Base-by-base conservation (phyloP, 1,284 basidiomycete species). In the Irpex sp. region DNA sequence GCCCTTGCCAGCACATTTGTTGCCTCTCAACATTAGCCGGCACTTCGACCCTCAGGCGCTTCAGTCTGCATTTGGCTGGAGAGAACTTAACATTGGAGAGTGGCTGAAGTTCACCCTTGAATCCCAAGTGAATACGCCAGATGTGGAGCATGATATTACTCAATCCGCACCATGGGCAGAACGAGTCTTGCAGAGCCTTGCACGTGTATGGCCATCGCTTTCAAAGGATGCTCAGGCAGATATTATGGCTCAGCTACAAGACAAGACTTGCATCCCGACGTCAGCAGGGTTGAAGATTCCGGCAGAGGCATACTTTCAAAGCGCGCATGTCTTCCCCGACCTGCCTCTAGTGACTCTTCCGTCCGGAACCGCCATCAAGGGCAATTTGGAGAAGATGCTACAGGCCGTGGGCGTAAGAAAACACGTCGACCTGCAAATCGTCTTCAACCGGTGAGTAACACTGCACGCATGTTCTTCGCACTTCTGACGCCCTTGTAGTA, bases 381-480 rank as follows among this genome's bases (percentile, higher is more conserved):
- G 91, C 1, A 78, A 81, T 13, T 72, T 95, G 66, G 94, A 97
- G 70, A 90, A 87, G 68, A 75, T 98, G 26, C 76, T 99, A 4
- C 80, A 87, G 31, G 84, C 83, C 0, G 78, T 98, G 0, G 95
- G 94, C 7, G 94, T 98, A 8, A 85, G 95, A 21, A 92, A 90
- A 69, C 96, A 98, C 68, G 95, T 98, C 9, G 93, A 97, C 62
- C 80, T 97, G 1, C 93, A 96, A 72, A 79, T 95, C 3, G 81
- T 95, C n/a, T 96, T 95, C 70, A 84, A 88, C 64, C 81, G 92
- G 89, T 92, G 63, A 63, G 80, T 68, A 9, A 1, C 13, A 26
- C 49, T 35, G 9, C 8, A 55, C n/a, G n/a, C 9, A 9, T 31
- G 26, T 21, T 55, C 11, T 55, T 15, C 31, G 1, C 53, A 31